Base-by-base conservation (phyloP, 208 protist species). In the Acanthamoeba sp. region DNA sequence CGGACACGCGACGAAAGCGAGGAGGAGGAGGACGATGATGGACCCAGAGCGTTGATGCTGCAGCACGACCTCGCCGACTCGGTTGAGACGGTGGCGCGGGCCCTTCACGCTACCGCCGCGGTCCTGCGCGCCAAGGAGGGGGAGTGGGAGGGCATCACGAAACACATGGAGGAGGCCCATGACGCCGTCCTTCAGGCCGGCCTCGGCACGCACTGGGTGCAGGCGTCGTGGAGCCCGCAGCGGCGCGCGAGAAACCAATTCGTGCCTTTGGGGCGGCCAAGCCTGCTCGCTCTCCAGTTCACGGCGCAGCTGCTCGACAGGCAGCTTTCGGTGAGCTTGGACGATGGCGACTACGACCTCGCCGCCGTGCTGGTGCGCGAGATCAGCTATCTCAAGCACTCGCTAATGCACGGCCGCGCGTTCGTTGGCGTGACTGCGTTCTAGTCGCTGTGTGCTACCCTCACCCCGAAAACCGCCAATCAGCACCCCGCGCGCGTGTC, bases 61-160 rank as follows among this genome's bases (percentile, higher is more conserved):
- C 64, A 73, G 29, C 64, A 73, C 34, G 64, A 73, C 64, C 27
- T 73, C 34, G 29, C n/a, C 27, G 64, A 73, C 34, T 73, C 64
- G 34, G 29, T 36, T 1, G 64, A 73, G 18, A 7, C 64, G 7
- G 64, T 73, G 32, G 18, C 38, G 29, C 64, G 64, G 6, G 64
- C 64, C 7, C 27, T 73, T 7, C n/a, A 36, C 7, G 64, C 64
- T 16, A 36, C 64, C 10, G 10, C 64, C 7, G 34, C 6, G 2
- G 34, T 27, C 27, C 64, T 73, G 64, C 64, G 64, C 27, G 7
- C 4, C 27, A 32, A 42, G 7, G 27, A 3, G 20, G 9, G 22
- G 20, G 3, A 4, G 20, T 59, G 55, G 55, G 55, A 16, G 20
- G 16, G 20, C 18, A 27, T 59, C 55, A 27, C 2, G 9, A 18